phyloP scores from a whole-genome alignment of 2,329 filamentous ascomycete genomes.

The Lecanicillium sp. region DNA sequence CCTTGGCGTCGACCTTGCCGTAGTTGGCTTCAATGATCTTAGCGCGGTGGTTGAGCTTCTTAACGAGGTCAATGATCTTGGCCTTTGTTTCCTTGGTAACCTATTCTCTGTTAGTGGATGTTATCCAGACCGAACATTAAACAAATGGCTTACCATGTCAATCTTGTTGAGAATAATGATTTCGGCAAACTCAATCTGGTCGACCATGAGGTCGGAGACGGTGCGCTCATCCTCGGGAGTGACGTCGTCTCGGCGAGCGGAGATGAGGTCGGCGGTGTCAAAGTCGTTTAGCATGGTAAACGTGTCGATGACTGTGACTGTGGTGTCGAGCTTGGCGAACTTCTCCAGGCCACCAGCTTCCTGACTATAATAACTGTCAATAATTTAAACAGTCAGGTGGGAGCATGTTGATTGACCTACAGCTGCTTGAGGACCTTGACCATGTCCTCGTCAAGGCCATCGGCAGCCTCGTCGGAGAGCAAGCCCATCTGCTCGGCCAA shows the following conservation, averaged over 20 bases:
- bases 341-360: constrained; percentile 58
- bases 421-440: constrained; percentile 31
- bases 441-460: constrained; percentile 30
- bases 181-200: constrained; percentile 73
- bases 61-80: constrained; percentile 47
- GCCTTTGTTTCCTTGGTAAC: constrained; percentile 34
- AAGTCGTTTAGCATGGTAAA: constrained; percentile 70
- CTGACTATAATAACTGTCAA: constrained; percentile 26
- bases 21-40: constrained; percentile 57
- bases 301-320: constrained; percentile 66
- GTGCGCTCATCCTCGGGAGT: constrained; percentile 64
- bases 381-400: not conserved
- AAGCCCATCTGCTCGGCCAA: constrained; percentile 42
- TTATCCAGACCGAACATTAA: not conserved
- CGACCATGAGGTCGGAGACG: constrained; percentile 69
- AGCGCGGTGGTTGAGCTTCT: constrained; percentile 59
- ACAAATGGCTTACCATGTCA: constrained; percentile 44
- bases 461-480: constrained; percentile 26
- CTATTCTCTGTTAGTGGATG: constrained; percentile 18
- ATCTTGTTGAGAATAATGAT: constrained; percentile 67
- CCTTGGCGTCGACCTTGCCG: constrained; percentile 52
- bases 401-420: constrained; percentile 22
- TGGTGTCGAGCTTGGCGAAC: constrained; percentile 62
- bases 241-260: constrained; percentile 56
- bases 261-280: constrained; percentile 61